Evolutionary conservation across 2,329 filamentous ascomycete species (phyloP), one percentile per base, ranked within the genome.

Genomic region (Lachnellula arida): DNA sequence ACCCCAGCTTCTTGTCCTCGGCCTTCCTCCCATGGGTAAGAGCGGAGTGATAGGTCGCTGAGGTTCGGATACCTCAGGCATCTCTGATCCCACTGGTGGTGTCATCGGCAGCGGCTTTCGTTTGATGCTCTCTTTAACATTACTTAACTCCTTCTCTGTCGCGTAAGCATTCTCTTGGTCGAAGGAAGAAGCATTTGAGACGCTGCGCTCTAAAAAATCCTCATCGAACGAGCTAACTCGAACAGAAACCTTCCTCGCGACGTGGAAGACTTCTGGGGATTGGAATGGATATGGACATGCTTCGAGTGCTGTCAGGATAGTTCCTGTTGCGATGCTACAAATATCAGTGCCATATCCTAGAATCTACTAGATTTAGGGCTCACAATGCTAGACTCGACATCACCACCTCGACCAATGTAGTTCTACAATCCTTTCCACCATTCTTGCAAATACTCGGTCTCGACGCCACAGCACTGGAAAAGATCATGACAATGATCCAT

Each of bases 261-360:
- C 47, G 14, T 51, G 46, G 2, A 56, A 55, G 5, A 57, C 5
- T 9, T 50, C 15, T 0, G 61, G 64, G 1, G 53, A 48, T 47
- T 63, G 54, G 47, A 67, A 68, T 0, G 64, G 65, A 23, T 61
- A 62, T 46, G 63, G 59, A 53, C 64, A 65, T 2, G 64, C 56
- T 56, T 66, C 63, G 1, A 68, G 57, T 5, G 64, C 62, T 19
- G 63, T 64, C 15, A 68, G 49, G 15, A 67, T 56, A 0, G 64
- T 51, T 15, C 64, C 64, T 32, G 51, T 63, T 47, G 60, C 51
- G 15, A 63, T 23, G 35, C 66, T 68, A 22, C 5, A 19, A 5
- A 23, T 17, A 44, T 59, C 22, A 59, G 57, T 46, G 22, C 17
- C 19, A 14, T 19, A 34, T 11, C 15, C 14, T 34, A n/a, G 44